Percentiles rank a stretch among this genome's conserved stretches.
These are phyloP conservation scores for Nymphaea colorata DNA, from an alignment of 164 flowering plant species.

Conservation along the genomic window DNA sequence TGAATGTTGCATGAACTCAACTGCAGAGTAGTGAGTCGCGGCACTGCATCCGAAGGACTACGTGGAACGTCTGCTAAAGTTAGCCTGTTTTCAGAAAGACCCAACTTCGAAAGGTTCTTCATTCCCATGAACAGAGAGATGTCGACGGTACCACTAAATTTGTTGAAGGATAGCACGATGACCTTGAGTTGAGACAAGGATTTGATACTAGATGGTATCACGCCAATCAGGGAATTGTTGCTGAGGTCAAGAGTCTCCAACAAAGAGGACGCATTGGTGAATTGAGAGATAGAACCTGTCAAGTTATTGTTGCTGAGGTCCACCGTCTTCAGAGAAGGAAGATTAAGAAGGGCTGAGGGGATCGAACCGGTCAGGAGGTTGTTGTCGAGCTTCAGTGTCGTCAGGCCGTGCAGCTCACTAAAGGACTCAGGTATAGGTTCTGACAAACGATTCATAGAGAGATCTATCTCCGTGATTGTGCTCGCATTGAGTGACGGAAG, in stretches of 20 bases:
- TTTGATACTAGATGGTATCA: slow-evolving; percentile 8
- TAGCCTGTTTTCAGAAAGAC: slow-evolving; percentile 1
- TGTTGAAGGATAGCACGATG: slow-evolving; percentile 4
- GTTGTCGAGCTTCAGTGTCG: not conserved
- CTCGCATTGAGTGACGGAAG: not conserved
- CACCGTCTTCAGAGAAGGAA: slow-evolving; percentile 5
- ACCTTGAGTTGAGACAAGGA: slow-evolving; percentile 4
- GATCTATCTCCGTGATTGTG: not conserved
- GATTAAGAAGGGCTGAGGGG: slow-evolving; percentile 9
- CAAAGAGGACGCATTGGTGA: not conserved
- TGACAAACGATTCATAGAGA: not conserved
- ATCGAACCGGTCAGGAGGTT: slow-evolving; percentile 7
- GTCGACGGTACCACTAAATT: slow-evolving; percentile 14
- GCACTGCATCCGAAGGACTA: not conserved
- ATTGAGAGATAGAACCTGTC: not conserved
- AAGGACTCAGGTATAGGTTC: not conserved
- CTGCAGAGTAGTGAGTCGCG: not conserved
- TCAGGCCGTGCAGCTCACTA: not conserved
- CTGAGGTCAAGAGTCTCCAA: not conserved
- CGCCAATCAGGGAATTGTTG: slow-evolving; percentile 7
- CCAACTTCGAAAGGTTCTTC: not conserved
- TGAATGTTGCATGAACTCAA: slow-evolving; percentile 1
- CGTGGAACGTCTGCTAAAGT: not conserved
- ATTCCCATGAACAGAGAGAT: slow-evolving; percentile 2
- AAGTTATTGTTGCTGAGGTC: not conserved